Evolutionary conservation across 2,329 filamentous ascomycete genomes (phyloP), one percentile per base, ranked within the genome.

Genomic region (Sporothrix globosa): DNA sequence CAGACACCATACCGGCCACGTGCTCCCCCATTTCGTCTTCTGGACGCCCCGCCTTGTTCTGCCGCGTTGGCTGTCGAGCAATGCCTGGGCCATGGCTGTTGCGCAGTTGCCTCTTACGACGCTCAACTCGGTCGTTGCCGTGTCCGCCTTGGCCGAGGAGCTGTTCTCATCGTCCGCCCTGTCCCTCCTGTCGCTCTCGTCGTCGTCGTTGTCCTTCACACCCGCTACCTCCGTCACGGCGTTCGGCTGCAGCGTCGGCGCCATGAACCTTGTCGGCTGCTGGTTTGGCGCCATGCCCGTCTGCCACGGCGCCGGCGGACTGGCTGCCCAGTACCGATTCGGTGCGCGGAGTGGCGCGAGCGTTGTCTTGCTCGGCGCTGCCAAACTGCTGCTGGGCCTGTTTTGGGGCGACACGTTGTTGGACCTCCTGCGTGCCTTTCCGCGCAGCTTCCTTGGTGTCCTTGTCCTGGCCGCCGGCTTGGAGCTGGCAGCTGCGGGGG

Each of bases 241-340:
- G 0, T 84, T 98, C 41, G 95, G 94, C 1, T 78, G 94, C 72
- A 97, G 92, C 69, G 92, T 98, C 4, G 90, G 90, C 0, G 76
- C 84, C 1, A 96, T 97, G 88, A 98, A 98, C 77, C 82, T 97
- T 3, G 79, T 91, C 0, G 91, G 91, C 19, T 94, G 92, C 76
- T 97, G 92, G 92, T 96, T 97, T 76, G 94, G 94, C 63, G 91
- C 91, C 5, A 98, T 97, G 96, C 96, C 95, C 3, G 89, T 96
- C 4, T 98, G 96, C 77, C 96, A 98, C 78, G 95, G 95, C 5
- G 93, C 93, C 0, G 95, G 95, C 2, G 95, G 95, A 0, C 83
- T 98, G 0, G 96, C 96, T 5, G 96, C 91, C 0, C 95, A 98
- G 78, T 92, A 93, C 78, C 89, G 93, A 4, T 98, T 98, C 75